Conservation (phyloP, 1,284 basidiomycete species). For the Puccinia polysora region DNA sequence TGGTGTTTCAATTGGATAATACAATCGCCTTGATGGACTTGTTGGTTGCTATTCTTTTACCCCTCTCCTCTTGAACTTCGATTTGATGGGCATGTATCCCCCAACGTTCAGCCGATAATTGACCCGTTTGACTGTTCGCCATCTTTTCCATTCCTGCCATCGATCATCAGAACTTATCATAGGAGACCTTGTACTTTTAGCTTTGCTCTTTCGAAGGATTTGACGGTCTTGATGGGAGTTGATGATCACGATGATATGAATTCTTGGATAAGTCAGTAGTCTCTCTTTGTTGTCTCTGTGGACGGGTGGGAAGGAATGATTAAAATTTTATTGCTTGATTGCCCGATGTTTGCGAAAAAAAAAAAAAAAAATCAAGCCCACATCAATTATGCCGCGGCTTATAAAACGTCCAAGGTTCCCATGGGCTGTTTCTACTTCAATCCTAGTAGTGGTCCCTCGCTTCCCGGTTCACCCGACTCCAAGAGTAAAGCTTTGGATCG, state of each 20-base stretch:
- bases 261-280: conserved; percentile 65
- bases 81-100: background rate
- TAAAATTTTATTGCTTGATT: background rate
- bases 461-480: too few relatives aligned
- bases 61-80: conserved; percentile 50
- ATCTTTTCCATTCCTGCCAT: background rate
- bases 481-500: too few relatives aligned
- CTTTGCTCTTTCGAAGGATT: conserved; percentile 68
- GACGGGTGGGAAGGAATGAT: too few relatives aligned
- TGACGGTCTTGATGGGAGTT: conserved; percentile 76
- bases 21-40: conserved; percentile 73
- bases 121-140: background rate
- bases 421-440: background rate
- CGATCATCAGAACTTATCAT: conserved; percentile 56
- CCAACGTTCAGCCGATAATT: background rate
- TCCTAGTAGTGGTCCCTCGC: background rate
- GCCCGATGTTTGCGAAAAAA: background rate
- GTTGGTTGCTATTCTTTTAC: conserved; percentile 2
- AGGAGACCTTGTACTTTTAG: conserved; percentile 65
- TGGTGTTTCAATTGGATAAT: conserved; percentile 72
- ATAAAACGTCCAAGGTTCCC: conserved; percentile 16
- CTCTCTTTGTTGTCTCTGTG: too few relatives aligned
- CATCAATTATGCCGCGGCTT: conserved; percentile 74
- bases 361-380: conserved; percentile 55
- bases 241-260: conserved; percentile 71